phyloP scores from a whole-genome alignment of 164 flowering plant species.

The Brasenia schreberi region DNA sequence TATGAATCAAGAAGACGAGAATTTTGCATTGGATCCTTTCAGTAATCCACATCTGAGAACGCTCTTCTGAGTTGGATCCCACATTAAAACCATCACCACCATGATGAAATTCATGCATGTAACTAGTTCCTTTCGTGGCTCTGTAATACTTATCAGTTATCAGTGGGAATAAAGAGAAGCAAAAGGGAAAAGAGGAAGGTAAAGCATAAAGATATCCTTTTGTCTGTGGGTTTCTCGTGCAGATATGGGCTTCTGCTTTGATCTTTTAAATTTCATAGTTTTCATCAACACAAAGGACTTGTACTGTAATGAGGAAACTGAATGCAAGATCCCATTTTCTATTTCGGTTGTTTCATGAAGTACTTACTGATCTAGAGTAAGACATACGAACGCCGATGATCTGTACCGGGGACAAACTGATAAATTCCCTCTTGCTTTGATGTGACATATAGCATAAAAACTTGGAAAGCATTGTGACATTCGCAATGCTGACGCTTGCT shows the following conservation, averaged over 20 bases:
- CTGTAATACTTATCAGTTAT: neutral
- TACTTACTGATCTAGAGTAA: neutral
- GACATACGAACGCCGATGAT: neutral
- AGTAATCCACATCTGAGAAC: conserved; percentile 14
- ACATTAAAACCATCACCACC: neutral
- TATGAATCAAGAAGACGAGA: conserved; percentile 16
- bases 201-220: neutral
- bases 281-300: neutral
- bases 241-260: neutral
- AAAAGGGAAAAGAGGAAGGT: neutral
- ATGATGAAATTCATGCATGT: neutral
- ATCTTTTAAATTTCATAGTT: too few species aligned
- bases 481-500: neutral
- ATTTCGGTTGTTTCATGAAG: neutral
- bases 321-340: neutral
- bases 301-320: neutral
- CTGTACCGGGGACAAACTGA: too few species aligned
- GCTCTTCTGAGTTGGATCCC: neutral
- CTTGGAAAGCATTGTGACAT: neutral
- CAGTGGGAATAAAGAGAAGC: neutral
- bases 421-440: neutral
- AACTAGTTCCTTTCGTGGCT: neutral
- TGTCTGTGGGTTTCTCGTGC: neutral
- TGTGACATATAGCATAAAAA: neutral
- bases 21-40: conserved; percentile 11